Evolutionary conservation across 2,329 filamentous ascomycete species (phyloP), one percentile per base, ranked within the genome.

Genomic region (Diaporthe batatas): DNA sequence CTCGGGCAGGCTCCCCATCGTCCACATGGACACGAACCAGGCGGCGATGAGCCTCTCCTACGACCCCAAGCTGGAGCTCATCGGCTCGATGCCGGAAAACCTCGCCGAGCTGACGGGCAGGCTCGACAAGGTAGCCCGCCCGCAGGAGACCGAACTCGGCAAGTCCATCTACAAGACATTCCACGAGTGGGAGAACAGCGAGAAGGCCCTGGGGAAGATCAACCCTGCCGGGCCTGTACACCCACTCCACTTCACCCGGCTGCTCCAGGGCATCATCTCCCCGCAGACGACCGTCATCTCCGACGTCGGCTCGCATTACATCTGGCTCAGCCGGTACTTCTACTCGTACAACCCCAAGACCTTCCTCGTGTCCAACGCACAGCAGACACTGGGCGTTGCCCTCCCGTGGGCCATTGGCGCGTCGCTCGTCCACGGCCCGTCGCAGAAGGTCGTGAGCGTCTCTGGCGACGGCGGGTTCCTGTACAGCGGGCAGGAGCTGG

Each of bases 401-500:
- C 80, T 86, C 16, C 85, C 84, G 0, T 86, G 85, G 84, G 85
- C 85, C 7, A 87, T 87, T 59, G 84, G 83, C 16, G 82, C 85
- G 0, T 85, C 83, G 0, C 78, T 87, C 0, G 78, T 80, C 0
- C 84, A 86, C 75, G 76, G 80, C 4, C 83, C 83, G 5, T 81
- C 81, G 1, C 74, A 80, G 18, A 87, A 86, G 71, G 84, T 87
- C 34, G 77, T 87, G 49, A 83, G 80, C 51, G 72, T 87, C 57
- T 82, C 80, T 71, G 85, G 85, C 53, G 85, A 87, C 75, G 85
- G 85, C 23, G 85, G 85, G 25, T 87, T 87, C 79, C 85, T 86
- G 80, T 87, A 86, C 80, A 84, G 83, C 25, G 81, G 81, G 0
- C 83, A 85, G 73, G 85, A 87, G 73, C 78, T 86, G 4, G 81